Conservation (phyloP, 2,329 filamentous ascomycete genomes). For the Calonectria honghensis region DNA sequence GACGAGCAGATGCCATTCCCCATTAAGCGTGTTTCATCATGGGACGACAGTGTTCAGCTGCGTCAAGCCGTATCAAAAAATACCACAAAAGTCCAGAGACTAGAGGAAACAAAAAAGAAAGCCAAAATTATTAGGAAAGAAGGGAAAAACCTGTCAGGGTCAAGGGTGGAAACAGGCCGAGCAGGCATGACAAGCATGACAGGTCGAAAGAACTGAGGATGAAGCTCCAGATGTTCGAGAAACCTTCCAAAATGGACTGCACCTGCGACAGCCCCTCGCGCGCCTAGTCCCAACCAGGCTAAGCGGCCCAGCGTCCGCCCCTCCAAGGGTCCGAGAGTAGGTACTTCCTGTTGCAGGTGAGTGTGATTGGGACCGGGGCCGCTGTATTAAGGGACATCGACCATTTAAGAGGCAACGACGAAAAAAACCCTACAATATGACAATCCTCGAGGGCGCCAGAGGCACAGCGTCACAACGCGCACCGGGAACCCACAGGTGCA, state of each 20-base stretch:
- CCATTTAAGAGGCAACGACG: not conserved
- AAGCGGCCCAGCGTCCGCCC: not conserved
- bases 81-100: not conserved
- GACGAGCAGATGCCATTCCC: slow-evolving; percentile 28
- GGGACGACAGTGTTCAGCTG: slow-evolving; percentile 31
- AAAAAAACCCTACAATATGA: not conserved
- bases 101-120: slow-evolving; percentile 21
- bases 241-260: slow-evolving; percentile 29
- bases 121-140: slow-evolving; percentile 10
- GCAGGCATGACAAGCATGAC: slow-evolving; percentile 16
- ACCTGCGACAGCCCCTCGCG: slow-evolving; percentile 24
- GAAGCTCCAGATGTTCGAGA: slow-evolving; percentile 46
- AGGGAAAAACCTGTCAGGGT: not conserved
- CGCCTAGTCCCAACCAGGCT: not conserved
- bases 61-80: slow-evolving; percentile 3
- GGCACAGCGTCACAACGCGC: slow-evolving; percentile 14
- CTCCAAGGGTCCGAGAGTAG: not conserved
- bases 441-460: slow-evolving; percentile 7
- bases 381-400: slow-evolving; percentile 37
- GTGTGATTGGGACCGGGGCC: slow-evolving; percentile 30
- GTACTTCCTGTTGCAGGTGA: slow-evolving; percentile 35
- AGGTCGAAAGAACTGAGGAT: slow-evolving; percentile 29
- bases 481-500: not conserved
- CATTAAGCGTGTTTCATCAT: slow-evolving; percentile 33
- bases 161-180: slow-evolving; percentile 28